Percentiles rank a stretch among this genome's conserved stretches.
phyloP scores from a whole-genome alignment of 495 filamentous ascomycete species.

The Tetracladium setigerum region DNA sequence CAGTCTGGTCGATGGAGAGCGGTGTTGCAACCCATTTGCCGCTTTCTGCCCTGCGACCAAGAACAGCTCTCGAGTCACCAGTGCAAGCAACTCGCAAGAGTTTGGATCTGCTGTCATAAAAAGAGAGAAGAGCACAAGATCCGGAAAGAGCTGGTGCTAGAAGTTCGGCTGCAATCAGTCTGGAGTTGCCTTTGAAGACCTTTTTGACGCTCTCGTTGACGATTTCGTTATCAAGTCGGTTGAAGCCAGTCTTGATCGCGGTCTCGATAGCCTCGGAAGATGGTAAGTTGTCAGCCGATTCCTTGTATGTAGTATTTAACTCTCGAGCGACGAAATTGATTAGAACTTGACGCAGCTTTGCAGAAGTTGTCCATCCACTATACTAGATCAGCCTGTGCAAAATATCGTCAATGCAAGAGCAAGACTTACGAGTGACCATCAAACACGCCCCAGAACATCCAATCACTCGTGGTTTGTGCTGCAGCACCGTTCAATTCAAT shows the following conservation, averaged over 20 bases:
- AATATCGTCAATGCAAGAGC: background rate
- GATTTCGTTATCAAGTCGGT: slow-evolving; percentile 86
- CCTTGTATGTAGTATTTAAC: slow-evolving; percentile 86
- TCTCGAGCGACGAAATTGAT: slow-evolving; percentile 91
- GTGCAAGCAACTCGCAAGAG: slow-evolving; percentile 86
- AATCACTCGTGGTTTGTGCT: slow-evolving; percentile 58
- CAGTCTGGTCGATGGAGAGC: slow-evolving; percentile 89
- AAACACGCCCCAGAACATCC: slow-evolving; percentile 99
- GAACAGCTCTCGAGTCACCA: slow-evolving; percentile 87
- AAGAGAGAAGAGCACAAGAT: slow-evolving; percentile 91
- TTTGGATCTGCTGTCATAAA: slow-evolving; percentile 83
- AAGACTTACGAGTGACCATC: slow-evolving; percentile 81
- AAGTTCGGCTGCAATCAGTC: slow-evolving; percentile 77
- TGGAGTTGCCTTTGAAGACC: slow-evolving; percentile 80
- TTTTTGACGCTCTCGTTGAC: slow-evolving; percentile 82
- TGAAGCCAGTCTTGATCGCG: slow-evolving; percentile 90
- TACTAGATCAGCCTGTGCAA: slow-evolving; percentile 3
- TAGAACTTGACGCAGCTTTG: slow-evolving; percentile 85
- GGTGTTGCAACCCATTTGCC: slow-evolving; percentile 92
- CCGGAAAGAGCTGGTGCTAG: slow-evolving; percentile 91
- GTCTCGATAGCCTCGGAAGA: slow-evolving; percentile 71
- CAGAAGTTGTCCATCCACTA: slow-evolving; percentile 96
- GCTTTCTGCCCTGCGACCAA: slow-evolving; percentile 66
- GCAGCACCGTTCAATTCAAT: slow-evolving; percentile 65
- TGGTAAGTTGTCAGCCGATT: slow-evolving; percentile 44